Evolutionary conservation across 805 yeast species (phyloP).

Genomic region (Ogataea degrootiae): DNA sequence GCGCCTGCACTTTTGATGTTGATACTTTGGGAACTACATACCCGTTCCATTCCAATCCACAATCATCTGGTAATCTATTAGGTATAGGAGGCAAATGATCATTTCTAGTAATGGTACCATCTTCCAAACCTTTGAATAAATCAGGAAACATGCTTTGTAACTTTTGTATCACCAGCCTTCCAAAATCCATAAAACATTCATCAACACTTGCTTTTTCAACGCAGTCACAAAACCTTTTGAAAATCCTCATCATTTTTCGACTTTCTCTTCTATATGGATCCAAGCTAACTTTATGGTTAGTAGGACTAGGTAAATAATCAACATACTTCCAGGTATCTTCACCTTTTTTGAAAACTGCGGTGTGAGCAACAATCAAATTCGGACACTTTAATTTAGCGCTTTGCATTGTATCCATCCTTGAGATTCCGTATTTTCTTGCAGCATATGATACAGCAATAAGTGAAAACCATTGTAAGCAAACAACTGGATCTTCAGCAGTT

Average conservation of each 20-base stretch:
- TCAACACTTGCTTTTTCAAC: constrained; percentile 96
- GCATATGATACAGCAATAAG: constrained; percentile 89
- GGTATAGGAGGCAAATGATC: constrained; percentile 44
- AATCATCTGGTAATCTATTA: constrained; percentile 24
- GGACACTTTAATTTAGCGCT: constrained; percentile 78
- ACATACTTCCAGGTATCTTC: constrained; percentile 77
- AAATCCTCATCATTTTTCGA: constrained; percentile 65
- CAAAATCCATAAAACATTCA: constrained; percentile 85
- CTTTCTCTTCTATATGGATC: constrained; percentile 91
- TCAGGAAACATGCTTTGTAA: constrained; percentile 46
- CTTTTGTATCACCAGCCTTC: constrained; percentile 49
- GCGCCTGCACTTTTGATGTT: too few species aligned
- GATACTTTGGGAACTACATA: constrained; percentile 14
- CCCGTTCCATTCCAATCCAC: constrained; percentile 28
- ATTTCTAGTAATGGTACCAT: constrained; percentile 6
- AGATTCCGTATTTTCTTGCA: constrained; percentile 79
- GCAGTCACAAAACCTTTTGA: constrained; percentile 55
- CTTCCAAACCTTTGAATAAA: constrained; percentile 18
- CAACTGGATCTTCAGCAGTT: constrained; percentile 71
- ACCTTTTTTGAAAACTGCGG: constrained; percentile 89
- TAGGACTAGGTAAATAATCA: constrained; percentile 53
- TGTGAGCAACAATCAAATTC: constrained; percentile 72
- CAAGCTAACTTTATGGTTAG: constrained; percentile 73
- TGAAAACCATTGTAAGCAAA: constrained; percentile 89
- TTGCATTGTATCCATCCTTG: constrained; percentile 67